These are phyloP conservation scores for Gynostemma pentaphyllum DNA, from an alignment of 306 rosid species.

Conservation along the genomic window DNA sequence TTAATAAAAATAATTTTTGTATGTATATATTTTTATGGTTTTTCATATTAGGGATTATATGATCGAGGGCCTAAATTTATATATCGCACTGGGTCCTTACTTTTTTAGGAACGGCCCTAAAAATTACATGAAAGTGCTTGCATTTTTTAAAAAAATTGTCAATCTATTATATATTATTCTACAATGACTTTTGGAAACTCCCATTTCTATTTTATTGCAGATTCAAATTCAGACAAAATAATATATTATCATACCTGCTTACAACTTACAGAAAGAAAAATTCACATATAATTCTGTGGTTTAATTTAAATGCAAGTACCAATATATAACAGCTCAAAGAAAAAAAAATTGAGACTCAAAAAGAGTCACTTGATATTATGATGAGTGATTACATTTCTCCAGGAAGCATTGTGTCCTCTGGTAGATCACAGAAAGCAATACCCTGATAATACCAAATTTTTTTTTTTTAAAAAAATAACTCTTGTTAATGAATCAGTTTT, in stretches of 20 bases:
- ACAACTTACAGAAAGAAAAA: neutral
- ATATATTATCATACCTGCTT: neutral
- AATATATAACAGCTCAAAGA: neutral
- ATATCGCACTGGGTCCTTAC: too few relatives aligned
- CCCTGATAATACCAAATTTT: constrained; percentile 62
- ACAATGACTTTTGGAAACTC: too few relatives aligned
- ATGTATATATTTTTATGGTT: too few relatives aligned
- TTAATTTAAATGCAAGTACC: neutral
- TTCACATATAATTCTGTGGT: constrained; percentile 2
- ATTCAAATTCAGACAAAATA: neutral
- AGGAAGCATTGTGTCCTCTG: constrained; percentile 96
- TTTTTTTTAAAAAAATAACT: neutral
- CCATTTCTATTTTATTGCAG: neutral
- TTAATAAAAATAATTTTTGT: too few relatives aligned
- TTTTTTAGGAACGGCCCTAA: too few relatives aligned
- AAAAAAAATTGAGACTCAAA: constrained; percentile 3
- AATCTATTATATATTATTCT: too few relatives aligned
- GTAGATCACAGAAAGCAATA: constrained; percentile 79
- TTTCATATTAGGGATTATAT: too few relatives aligned
- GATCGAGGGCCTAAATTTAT: too few relatives aligned
- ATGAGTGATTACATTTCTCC: constrained; percentile 66
- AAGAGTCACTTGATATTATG: neutral
- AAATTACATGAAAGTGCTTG: too few relatives aligned
- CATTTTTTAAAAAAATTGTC: too few relatives aligned
- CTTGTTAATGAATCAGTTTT: neutral